Percentiles rank a stretch among this genome's conserved stretches.
phyloP scores from a whole-genome alignment of 2,329 filamentous ascomycete species.

The Ceratocystis papillata region DNA sequence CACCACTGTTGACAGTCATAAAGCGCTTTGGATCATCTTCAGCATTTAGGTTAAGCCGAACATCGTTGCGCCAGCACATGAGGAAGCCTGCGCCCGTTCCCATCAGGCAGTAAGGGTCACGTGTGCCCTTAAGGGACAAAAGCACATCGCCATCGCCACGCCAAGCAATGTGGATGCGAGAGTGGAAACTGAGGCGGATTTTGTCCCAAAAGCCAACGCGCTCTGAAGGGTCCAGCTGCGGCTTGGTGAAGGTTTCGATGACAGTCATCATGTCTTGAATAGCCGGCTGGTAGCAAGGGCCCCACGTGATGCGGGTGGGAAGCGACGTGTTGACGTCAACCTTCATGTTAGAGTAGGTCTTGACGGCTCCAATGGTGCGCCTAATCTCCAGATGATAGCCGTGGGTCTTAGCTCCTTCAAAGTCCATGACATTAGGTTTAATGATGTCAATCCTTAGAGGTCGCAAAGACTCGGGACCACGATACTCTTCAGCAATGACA shows the following conservation, averaged over 20 bases:
- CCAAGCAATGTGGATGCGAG: constrained; percentile 79
- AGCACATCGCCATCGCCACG: constrained; percentile 94
- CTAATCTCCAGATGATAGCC: constrained; percentile 77
- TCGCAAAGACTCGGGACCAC: constrained; percentile 67
- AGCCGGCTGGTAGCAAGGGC: constrained; percentile 91
- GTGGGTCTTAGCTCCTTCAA: constrained; percentile 29
- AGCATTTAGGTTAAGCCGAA: constrained; percentile 73
- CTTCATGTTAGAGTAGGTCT: constrained; percentile 86
- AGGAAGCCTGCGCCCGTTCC: constrained; percentile 89
- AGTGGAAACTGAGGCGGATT: constrained; percentile 87
- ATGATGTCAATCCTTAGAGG: constrained; percentile 75
- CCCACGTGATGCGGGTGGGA: constrained; percentile 92
- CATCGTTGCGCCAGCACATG: constrained; percentile 97
- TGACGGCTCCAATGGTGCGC: constrained; percentile 85
- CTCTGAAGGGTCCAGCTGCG: constrained; percentile 85
- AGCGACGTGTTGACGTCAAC: constrained; percentile 88
- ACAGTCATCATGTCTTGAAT: constrained; percentile 99
- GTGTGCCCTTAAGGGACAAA: constrained; percentile 76
- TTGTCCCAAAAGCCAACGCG: constrained; percentile 98
- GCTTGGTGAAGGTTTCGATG: constrained; percentile 93
- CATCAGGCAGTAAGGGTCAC: constrained; percentile 88
- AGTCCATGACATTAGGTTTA: constrained; percentile 41
- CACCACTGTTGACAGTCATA: constrained; percentile 90
- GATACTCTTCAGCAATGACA: constrained; percentile 87
- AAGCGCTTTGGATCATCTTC: constrained; percentile 83